phyloP scores from a whole-genome alignment of 768 basidiomycete species.

The Termitomyces sp. region DNA sequence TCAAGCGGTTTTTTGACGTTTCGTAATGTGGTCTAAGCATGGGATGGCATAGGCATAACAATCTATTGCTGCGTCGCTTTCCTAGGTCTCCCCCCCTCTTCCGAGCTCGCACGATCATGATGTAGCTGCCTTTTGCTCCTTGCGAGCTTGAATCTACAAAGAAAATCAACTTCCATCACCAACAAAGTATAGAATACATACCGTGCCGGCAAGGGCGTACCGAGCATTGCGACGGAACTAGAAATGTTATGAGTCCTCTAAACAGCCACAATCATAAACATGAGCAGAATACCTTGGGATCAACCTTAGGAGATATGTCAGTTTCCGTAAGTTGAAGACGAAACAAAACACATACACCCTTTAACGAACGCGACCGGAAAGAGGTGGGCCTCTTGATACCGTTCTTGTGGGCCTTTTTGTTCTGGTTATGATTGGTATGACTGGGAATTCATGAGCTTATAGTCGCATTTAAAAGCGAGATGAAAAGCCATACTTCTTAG shows the following conservation, averaged over 20 bases:
- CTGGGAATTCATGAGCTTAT: constrained; percentile 27
- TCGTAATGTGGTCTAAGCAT: constrained; percentile 11
- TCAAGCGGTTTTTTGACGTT: constrained; percentile 13
- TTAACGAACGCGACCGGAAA: constrained; percentile 72
- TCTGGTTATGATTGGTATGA: constrained; percentile 96
- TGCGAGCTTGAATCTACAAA: constrained; percentile 58
- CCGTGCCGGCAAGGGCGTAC: constrained; percentile 69
- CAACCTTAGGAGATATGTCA: constrained; percentile 45
- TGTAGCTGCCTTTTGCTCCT: constrained; percentile 49
- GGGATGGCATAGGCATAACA: constrained; percentile 13
- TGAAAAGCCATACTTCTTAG: constrained; percentile 74
- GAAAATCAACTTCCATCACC: constrained; percentile 3
- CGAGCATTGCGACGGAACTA: constrained; percentile 86
- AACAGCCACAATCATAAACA: background rate
- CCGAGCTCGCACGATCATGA: constrained; percentile 19
- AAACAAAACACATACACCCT: constrained; percentile 67
- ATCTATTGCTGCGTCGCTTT: constrained; percentile 6
- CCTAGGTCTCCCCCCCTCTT: constrained; percentile 3
- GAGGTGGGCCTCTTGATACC: constrained; percentile 85
- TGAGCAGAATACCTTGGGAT: constrained; percentile 54
- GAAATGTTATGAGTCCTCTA: constrained; percentile 2
- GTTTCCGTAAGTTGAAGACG: background rate
- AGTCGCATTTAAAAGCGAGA: background rate
- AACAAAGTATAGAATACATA: constrained; percentile 28
- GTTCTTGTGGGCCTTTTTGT: constrained; percentile 95